Conservation (phyloP, 306 rosid species). For the Mimosa bimucronata region DNA sequence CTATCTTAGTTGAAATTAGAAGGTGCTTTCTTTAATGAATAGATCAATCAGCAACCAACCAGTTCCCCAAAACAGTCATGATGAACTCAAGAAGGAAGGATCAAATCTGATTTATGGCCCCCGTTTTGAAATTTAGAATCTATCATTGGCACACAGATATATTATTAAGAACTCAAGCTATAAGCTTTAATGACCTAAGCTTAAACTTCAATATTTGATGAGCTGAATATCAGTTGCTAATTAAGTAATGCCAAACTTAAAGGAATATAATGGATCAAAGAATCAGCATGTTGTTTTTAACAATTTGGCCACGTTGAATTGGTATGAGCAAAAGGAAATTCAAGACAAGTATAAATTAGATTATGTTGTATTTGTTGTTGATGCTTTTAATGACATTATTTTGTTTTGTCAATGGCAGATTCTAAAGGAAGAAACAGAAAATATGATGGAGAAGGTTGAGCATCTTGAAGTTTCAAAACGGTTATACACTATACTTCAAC, state of each 20-base stretch:
- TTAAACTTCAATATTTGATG: neutral
- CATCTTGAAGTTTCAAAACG: constrained; percentile 79
- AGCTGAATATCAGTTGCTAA: neutral
- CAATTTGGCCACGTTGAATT: neutral
- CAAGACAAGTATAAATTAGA: too few relatives aligned
- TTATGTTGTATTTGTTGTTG: neutral
- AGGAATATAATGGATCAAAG: neutral
- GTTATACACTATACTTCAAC: constrained; percentile 36
- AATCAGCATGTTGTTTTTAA: neutral
- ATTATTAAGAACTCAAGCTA: neutral
- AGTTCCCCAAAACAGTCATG: too few relatives aligned
- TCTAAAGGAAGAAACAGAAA: constrained; percentile 66
- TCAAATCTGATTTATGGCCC: neutral
- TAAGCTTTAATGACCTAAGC: neutral
- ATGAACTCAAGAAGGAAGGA: neutral
- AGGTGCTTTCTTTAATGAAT: neutral
- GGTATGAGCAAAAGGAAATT: neutral
- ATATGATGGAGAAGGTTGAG: constrained; percentile 75
- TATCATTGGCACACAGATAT: neutral
- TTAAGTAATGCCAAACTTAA: neutral
- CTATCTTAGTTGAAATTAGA: neutral
- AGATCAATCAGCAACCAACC: too few relatives aligned
- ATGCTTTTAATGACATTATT: neutral
- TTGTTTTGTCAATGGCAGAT: constrained; percentile 49
- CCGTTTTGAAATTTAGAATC: neutral